Percentiles rank a stretch among this genome's conserved stretches.
Evolutionary conservation across 164 flowering plant species (phyloP).

Genomic region (Chimonanthus salicifolius): DNA sequence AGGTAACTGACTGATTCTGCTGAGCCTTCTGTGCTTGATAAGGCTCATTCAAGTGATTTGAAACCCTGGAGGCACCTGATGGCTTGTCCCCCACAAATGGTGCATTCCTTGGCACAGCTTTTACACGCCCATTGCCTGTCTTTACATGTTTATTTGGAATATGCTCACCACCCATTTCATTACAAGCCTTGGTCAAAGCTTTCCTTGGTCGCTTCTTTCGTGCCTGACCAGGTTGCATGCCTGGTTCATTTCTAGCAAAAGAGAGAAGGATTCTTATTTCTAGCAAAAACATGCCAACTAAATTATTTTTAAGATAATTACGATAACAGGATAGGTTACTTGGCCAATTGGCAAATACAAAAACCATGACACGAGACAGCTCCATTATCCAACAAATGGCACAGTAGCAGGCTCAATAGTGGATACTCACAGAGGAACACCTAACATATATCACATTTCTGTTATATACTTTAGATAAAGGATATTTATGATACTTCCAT

Average conservation of each 20-base stretch:
- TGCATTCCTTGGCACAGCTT: conserved; percentile 36
- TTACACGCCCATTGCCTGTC: conserved; percentile 31
- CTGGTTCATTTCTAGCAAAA: conserved; percentile 45
- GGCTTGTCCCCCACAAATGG: conserved; percentile 26
- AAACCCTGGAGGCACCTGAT: conserved; percentile 27
- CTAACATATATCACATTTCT: too few species aligned
- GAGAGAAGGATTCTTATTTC: not conserved
- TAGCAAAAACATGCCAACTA: too few species aligned
- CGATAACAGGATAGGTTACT: too few species aligned
- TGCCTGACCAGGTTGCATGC: conserved; percentile 40
- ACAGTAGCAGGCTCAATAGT: too few species aligned
- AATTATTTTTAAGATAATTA: too few species aligned
- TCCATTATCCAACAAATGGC: too few species aligned
- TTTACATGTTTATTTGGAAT: conserved; percentile 48
- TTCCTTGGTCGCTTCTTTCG: conserved; percentile 81
- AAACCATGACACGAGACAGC: too few species aligned
- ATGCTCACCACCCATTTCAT: conserved; percentile 38
- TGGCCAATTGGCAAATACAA: too few species aligned
- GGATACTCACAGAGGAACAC: too few species aligned
- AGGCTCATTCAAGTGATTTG: conserved; percentile 23
- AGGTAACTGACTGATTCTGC: conserved; percentile 24
- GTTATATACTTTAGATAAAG: too few species aligned
- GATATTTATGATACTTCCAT: too few species aligned
- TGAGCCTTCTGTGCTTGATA: conserved; percentile 29
- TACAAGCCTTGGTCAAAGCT: conserved; percentile 38